These are phyloP conservation scores for Metarhizium guizhouense DNA, from an alignment of 2,329 filamentous ascomycete species.

Conservation along the genomic window DNA sequence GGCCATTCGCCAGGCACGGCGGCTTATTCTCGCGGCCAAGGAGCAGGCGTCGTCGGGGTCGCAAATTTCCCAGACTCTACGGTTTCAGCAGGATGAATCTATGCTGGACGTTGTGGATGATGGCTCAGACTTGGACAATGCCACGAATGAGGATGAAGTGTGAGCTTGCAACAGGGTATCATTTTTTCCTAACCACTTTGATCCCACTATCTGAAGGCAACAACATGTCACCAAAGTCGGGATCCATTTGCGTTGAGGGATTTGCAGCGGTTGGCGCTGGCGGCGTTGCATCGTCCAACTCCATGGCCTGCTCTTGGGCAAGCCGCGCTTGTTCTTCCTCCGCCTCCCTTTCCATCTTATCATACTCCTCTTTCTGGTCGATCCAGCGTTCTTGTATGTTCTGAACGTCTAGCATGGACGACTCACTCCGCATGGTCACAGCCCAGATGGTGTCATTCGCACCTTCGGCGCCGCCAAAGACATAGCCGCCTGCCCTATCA, in stretches of 20 bases:
- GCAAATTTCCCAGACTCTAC: slow-evolving; percentile 12
- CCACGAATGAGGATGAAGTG: slow-evolving; percentile 33
- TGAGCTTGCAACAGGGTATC: slow-evolving; percentile 31
- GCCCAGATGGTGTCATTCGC: slow-evolving; percentile 98
- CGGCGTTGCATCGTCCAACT: slow-evolving; percentile 22
- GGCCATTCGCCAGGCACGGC: slow-evolving; percentile 68
- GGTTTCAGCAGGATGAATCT: slow-evolving; percentile 21
- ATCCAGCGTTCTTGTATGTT: slow-evolving; percentile 97
- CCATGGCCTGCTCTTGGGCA: slow-evolving; percentile 28
- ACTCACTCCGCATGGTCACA: slow-evolving; percentile 75
- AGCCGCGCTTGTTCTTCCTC: slow-evolving; percentile 64
- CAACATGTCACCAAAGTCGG: slow-evolving; percentile 43
- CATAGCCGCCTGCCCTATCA: slow-evolving; percentile 86
- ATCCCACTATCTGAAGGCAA: slow-evolving; percentile 55
- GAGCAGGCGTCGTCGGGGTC: slow-evolving; percentile 21
- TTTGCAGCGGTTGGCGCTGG: slow-evolving; percentile 11
- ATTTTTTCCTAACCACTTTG: slow-evolving; percentile 60
- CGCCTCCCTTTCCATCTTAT: slow-evolving; percentile 66
- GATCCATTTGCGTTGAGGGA: slow-evolving; percentile 24
- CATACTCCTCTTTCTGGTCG: slow-evolving; percentile 79
- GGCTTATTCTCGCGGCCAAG: slow-evolving; percentile 59
- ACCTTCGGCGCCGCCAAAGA: slow-evolving; percentile 82
- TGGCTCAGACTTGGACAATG: slow-evolving; percentile 31
- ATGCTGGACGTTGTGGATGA: slow-evolving; percentile 33
- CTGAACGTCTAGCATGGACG: slow-evolving; percentile 66